Percentiles rank a stretch among this genome's conserved stretches.
Conservation (phyloP, 192 early-diverging fungal genomes). For the Entrophospora sp. region DNA sequence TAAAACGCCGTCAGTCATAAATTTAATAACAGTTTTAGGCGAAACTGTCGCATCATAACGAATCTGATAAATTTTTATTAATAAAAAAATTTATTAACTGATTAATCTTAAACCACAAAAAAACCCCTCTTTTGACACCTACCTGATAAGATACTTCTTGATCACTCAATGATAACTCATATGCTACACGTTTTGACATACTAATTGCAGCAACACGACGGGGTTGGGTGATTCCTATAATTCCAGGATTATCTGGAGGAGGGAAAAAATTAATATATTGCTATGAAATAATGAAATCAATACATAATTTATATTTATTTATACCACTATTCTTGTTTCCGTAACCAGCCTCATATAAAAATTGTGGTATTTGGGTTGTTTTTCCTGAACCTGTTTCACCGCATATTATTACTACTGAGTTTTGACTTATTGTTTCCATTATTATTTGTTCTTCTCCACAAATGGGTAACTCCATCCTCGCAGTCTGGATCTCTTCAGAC, state of each 20-base stretch:
- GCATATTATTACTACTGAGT: slow-evolving; percentile 86
- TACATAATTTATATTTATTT: neutral
- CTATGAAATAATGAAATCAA: neutral
- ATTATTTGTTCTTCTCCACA: slow-evolving; percentile 93
- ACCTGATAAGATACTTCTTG: slow-evolving; percentile 66
- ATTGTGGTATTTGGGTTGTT: slow-evolving; percentile 96
- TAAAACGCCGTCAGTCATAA: slow-evolving; percentile 99
- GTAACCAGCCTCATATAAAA: slow-evolving; percentile 97
- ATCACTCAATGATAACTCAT: slow-evolving; percentile 74
- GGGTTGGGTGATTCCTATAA: slow-evolving; percentile 97
- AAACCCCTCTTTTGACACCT: neutral
- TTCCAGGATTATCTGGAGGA: slow-evolving; percentile 60
- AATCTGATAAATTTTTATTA: no score
- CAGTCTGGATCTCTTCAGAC: slow-evolving; percentile 59
- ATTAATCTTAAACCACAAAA: neutral
- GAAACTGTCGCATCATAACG: slow-evolving; percentile 85
- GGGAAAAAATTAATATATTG: neutral
- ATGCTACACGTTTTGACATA: slow-evolving; percentile 89
- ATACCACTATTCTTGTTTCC: slow-evolving; percentile 64
- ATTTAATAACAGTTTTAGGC: slow-evolving; percentile 81
- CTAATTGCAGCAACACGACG: slow-evolving; percentile 94
- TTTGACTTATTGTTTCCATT: slow-evolving; percentile 90
- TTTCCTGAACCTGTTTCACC: slow-evolving; percentile 98
- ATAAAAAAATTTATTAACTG: slow-evolving; percentile 30
- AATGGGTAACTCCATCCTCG: slow-evolving; percentile 79